Conservation (phyloP, 352 stramenopile species). For the Pythium pyrilobum region DNA sequence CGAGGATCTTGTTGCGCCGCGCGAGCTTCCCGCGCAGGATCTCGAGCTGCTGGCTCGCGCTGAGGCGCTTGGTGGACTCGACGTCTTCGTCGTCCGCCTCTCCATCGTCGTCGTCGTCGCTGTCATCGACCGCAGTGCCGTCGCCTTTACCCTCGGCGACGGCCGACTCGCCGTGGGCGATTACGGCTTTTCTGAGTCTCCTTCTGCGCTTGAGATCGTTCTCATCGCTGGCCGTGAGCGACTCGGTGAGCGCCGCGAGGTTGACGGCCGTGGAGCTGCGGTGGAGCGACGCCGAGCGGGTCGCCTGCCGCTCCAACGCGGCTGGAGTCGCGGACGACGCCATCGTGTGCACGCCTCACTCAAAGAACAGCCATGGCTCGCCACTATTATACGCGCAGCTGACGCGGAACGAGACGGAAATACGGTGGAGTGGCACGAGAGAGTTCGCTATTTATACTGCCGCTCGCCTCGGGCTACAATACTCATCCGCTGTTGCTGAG, state of each 20-base stretch:
- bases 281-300: background rate
- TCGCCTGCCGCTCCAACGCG: background rate
- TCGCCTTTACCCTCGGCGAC: too few species aligned
- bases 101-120: background rate
- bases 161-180: too few species aligned
- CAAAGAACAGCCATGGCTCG: too few species aligned
- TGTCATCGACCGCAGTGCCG: background rate
- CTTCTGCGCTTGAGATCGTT: too few species aligned
- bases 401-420: too few species aligned
- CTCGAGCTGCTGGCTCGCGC: slow-evolving; percentile 42
- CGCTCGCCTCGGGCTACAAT: too few species aligned
- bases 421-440: too few species aligned
- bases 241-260: background rate
- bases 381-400: too few species aligned
- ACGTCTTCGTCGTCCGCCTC: slow-evolving; percentile 28
- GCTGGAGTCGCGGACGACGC: too few species aligned
- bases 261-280: background rate
- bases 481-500: too few species aligned
- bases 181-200: background rate
- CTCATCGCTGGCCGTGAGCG: background rate
- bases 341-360: too few species aligned
- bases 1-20: slow-evolving; percentile 65
- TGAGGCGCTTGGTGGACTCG: slow-evolving; percentile 30
- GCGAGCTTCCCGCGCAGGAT: slow-evolving; percentile 65
- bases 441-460: slow-evolving; percentile 1